Evolutionary conservation across 768 basidiomycete species (phyloP).

Genomic region (Sarcomyxa edulis): DNA sequence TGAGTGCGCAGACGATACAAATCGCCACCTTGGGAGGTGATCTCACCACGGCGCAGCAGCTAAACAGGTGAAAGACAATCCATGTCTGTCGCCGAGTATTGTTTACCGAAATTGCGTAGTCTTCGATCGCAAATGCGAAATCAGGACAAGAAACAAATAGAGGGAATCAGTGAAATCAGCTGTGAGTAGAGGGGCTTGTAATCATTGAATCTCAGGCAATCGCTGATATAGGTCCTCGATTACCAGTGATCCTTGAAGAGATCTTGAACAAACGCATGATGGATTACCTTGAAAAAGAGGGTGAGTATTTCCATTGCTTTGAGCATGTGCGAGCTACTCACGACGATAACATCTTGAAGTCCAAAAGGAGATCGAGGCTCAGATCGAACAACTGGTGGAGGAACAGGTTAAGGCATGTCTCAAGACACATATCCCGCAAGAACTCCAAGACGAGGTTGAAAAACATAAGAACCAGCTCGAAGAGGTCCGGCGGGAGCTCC

Average conservation of each 20-base stretch:
- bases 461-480: constrained; percentile 40
- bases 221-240: not conserved
- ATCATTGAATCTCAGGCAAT: not conserved
- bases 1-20: constrained; percentile 39
- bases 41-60: constrained; percentile 30
- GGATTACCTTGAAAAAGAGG: constrained; percentile 37
- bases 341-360: constrained; percentile 24
- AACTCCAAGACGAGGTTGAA: constrained; percentile 43
- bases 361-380: constrained; percentile 37
- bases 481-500: constrained; percentile 38
- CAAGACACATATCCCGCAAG: constrained; percentile 37
- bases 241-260: constrained; percentile 40
- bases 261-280: constrained; percentile 38
- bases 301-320: constrained; percentile 21
- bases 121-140: constrained; percentile 36
- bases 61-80: constrained; percentile 31
- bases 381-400: constrained; percentile 46
- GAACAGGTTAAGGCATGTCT: constrained; percentile 46
- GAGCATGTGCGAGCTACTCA: constrained; percentile 1
- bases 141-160: constrained; percentile 37
- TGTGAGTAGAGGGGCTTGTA: constrained; percentile 21
- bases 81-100: not conserved
- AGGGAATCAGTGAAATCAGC: constrained; percentile 45
- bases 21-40: constrained; percentile 34
- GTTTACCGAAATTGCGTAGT: constrained; percentile 17